Evolutionary conservation across 768 basidiomycete genomes (phyloP).

Genomic region (Naganishia antarctica): DNA sequence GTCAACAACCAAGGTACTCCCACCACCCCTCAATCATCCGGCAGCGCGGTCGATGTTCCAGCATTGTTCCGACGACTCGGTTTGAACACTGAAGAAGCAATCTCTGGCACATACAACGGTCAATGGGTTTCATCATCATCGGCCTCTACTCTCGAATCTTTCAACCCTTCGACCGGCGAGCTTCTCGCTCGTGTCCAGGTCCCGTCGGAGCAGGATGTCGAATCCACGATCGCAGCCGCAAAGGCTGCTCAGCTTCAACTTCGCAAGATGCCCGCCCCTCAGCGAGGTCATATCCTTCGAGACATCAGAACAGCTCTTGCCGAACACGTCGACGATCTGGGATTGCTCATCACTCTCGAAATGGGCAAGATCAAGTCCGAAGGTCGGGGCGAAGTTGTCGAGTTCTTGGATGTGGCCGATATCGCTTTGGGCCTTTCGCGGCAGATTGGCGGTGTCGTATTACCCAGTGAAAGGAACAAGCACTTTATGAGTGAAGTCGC

Average conservation of each 20-base stretch:
- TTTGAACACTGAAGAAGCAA: constrained; percentile 18
- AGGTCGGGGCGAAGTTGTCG: constrained; percentile 86
- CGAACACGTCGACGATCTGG: constrained; percentile 58
- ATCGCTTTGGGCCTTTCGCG: constrained; percentile 88
- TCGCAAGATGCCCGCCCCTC: constrained; percentile 75
- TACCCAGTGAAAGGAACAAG: constrained; percentile 82
- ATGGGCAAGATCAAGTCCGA: constrained; percentile 79
- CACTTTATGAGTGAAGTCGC: constrained; percentile 93
- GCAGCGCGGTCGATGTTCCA: constrained; percentile 31
- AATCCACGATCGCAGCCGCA: constrained; percentile 62
- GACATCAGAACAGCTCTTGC: constrained; percentile 79
- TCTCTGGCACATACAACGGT: constrained; percentile 43
- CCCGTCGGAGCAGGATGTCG: constrained; percentile 70
- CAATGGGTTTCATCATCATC: constrained; percentile 36
- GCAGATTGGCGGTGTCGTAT: constrained; percentile 86
- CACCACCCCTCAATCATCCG: constrained; percentile 9
- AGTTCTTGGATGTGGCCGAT: constrained; percentile 71
- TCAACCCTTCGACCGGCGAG: constrained; percentile 30
- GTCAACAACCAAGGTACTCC: constrained; percentile 21
- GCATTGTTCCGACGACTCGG: constrained; percentile 37
- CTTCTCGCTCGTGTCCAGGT: constrained; percentile 37
- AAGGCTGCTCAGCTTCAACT: constrained; percentile 69
- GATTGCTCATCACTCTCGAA: constrained; percentile 47
- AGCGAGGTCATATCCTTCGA: constrained; percentile 77
- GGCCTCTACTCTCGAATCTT: constrained; percentile 57